Base-by-base conservation (phyloP, 495 filamentous ascomycete species). In the Symbiotaphrina buchneri region DNA sequence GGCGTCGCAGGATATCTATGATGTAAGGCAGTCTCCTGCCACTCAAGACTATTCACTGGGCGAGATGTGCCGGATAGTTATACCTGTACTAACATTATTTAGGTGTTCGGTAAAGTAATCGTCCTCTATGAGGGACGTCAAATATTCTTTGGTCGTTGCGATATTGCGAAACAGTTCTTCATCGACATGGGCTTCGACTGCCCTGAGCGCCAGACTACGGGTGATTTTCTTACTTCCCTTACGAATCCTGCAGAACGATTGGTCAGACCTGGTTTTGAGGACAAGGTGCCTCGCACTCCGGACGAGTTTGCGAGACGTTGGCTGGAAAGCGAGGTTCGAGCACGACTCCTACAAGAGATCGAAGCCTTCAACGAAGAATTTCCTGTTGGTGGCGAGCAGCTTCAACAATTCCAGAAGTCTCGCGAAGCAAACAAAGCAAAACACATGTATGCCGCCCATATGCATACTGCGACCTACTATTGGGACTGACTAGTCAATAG, bases 401-500 rank as follows among this genome's bases (percentile, higher is more conserved):
- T 71, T 23, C 56, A 74, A 36, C 60, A 58, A 27, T 93, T 85
- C 57, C 67, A 61, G 33, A 59, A 63, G 6, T 75, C 72, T 30
- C 68, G 68, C 29, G 54, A 58, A 27, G 65, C 60, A 13, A 66
- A 75, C 44, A 71, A 81, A 48, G 68, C 75, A 19, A 74, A 72
- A 46, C 40, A 46, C 28, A 46, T 70, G 33, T 34, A 35, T n/a
- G n/a, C n/a, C n/a, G n/a, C n/a, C n/a, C n/a, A n/a, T n/a, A n/a
- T n/a, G n/a, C n/a, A n/a, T n/a, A n/a, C n/a, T n/a, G n/a, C n/a
- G n/a, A n/a, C n/a, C n/a, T 8, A 11, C 8, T 25, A 8, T 25
- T 8, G 8, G n/a, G n/a, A n/a, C n/a, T n/a, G n/a, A n/a, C n/a
- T n/a, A n/a, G n/a, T n/a, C n/a, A n/a, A n/a, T 25, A 13, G 7